These are phyloP conservation scores for Boletus fagicola DNA, from an alignment of 768 basidiomycete species.

Conservation along the genomic window DNA sequence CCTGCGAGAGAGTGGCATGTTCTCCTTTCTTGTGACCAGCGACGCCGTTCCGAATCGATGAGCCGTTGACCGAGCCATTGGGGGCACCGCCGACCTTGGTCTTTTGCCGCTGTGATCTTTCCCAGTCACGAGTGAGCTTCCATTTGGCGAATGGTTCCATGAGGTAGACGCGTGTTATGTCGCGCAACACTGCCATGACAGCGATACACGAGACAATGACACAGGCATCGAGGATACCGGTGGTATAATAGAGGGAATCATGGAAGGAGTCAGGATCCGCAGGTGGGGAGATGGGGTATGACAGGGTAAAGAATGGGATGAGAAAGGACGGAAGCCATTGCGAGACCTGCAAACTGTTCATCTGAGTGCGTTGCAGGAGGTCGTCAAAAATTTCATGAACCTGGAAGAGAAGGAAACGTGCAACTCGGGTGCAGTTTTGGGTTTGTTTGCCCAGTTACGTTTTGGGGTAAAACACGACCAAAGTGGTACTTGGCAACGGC, in stretches of 20 bases:
- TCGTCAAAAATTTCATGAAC: conserved; percentile 39
- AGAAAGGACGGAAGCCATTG: conserved; percentile 53
- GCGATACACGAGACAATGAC: conserved; percentile 79
- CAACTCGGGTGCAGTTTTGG: conserved; percentile 22
- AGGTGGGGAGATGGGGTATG: conserved; percentile 62
- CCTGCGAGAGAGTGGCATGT: too few relatives aligned
- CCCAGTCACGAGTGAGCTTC: conserved; percentile 62
- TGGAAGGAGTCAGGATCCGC: conserved; percentile 67
- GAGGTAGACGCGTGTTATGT: conserved; percentile 66
- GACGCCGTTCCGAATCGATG: too few relatives aligned
- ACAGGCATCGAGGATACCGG: conserved; percentile 76
- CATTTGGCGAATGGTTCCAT: conserved; percentile 80
- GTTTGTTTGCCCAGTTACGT: conserved; percentile 34
- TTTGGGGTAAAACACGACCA: conserved; percentile 29
- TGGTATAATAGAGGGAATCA: conserved; percentile 64
- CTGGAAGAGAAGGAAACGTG: conserved; percentile 16
- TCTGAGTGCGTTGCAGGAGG: conserved; percentile 29
- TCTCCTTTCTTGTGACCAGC: too few relatives aligned
- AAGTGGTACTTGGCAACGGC: conserved; percentile 10
- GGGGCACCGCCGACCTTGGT: conserved; percentile 24
- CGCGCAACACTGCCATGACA: conserved; percentile 84
- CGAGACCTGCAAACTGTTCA: conserved; percentile 37
- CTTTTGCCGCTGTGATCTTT: conserved; percentile 21
- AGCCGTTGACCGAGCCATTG: conserved; percentile 24
- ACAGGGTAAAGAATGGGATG: conserved; percentile 70